Base-by-base conservation (phyloP, 1,284 basidiomycete genomes). In the Cystobasidium pallidum region DNA sequence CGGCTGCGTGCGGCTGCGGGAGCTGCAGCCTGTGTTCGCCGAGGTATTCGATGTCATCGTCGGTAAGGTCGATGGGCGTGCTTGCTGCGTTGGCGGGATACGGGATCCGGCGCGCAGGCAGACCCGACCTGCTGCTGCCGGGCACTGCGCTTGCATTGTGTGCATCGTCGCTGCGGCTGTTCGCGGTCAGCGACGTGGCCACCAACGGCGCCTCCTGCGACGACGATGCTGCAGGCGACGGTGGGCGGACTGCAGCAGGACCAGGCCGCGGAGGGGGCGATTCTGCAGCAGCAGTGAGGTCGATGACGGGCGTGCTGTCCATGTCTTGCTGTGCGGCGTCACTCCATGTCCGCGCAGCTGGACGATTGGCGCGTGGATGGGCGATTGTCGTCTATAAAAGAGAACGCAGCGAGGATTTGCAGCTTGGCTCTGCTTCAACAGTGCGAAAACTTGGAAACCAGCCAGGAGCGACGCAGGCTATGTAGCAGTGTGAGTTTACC, bases 11-110 rank as follows among this genome's bases (percentile, higher is more conserved):
- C 28, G 67, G 57, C 47, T 41, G 39, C 7, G 67, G 67, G 15
- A 59, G 47, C 8, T 70, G 36, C 19, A 70, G 43, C 58, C 67
- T 61, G 43, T 59, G 54, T 34, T 61, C 57, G 32, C 67, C 67
- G 4, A 70, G 57, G 67, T 49, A 70, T 55, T 70, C 67, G 47
- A 70, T 70, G 30, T 70, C 67, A 26, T 70, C 67, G 45, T 70
- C 67, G 34, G 67, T 70, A 30, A 70, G 58, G 58, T 70, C 67
- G 58, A 70, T 70, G 15, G 67, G 67, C 1, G 34, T 43, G 47
- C 47, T 51, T 32, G 43, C 30, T n/a, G 62, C 32, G 39, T 47
- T 52, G 45, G 34, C 51, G 26, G 62, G 62, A 32, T 64, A 43
- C n/a, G 62, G 62, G 15, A 64, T 17, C 3, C 62, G 62, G 36